Evolutionary conservation across 2,329 filamentous ascomycete genomes (phyloP).

Genomic region (Peltaster fructicola): DNA sequence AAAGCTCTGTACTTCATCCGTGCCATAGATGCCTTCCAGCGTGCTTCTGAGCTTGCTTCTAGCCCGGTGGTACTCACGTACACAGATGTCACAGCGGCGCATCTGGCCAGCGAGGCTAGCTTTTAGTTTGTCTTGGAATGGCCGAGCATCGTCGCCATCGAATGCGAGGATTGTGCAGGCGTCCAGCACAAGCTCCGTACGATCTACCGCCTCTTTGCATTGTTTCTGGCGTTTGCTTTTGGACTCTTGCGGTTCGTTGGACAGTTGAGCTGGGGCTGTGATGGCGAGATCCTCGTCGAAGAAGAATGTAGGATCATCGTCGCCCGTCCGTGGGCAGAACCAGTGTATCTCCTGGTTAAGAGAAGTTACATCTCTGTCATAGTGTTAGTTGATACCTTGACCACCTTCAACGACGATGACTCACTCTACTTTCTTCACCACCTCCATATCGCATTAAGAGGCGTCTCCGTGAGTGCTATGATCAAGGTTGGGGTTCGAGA

Average conservation of each 20-base stretch:
- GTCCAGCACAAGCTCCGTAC: conserved; percentile 24
- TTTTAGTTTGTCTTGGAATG: conserved; percentile 24
- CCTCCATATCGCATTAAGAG: no score
- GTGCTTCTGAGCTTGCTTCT: conserved; percentile 22
- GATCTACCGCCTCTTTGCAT: conserved; percentile 22
- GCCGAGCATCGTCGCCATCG: conserved; percentile 28
- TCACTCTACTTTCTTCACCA: conserved; percentile 9
- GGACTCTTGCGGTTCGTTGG: conserved; percentile 13
- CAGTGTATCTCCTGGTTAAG: conserved; percentile 24
- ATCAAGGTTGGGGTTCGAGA: no score
- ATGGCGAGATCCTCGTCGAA: conserved; percentile 27
- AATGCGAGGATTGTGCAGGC: conserved; percentile 30
- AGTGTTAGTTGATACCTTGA: conserved; percentile 1
- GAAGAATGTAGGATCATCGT: conserved; percentile 20
- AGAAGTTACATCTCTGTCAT: conserved; percentile 10
- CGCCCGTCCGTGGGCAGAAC: conserved; percentile 28
- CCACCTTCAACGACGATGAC: conserved; percentile 1
- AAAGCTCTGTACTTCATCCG: conserved; percentile 27
- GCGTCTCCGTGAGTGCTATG: no score
- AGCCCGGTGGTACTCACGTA: conserved; percentile 30
- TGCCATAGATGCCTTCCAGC: conserved; percentile 26
- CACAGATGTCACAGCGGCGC: conserved; percentile 31
- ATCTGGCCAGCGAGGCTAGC: conserved; percentile 24
- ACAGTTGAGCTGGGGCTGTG: no score
- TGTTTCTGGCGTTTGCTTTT: conserved; percentile 12